Evolutionary conservation across 2,329 filamentous ascomycete species (phyloP), one percentile per base, ranked within the genome.

Genomic region (Diplocarpon mali): DNA sequence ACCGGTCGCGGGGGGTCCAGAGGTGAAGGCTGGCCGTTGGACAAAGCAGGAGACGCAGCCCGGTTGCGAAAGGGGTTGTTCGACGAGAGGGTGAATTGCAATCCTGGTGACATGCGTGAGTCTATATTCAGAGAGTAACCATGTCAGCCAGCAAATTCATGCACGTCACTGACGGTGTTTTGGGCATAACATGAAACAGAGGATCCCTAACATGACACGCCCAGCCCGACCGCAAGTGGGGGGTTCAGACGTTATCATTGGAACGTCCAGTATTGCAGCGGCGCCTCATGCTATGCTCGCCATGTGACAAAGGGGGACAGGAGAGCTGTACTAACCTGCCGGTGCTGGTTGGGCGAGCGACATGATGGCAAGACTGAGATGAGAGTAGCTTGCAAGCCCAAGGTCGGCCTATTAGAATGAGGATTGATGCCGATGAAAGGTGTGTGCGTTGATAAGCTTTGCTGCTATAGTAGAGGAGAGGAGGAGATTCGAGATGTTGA

Each of bases 61-160:
- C 81, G 78, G 64, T 85, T 85, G 68, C 83, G 80, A 61, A 76
- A 89, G 51, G 84, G 84, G 62, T 89, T 89, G 72, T 88, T 88
- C 64, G 80, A 80, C 59, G 67, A 65, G 46, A 88, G 75, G 65
- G 79, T 82, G 62, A 83, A 67, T 44, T 74, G 69, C 60, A 82
- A 69, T 54, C 70, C 71, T 53, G 72, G 64, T 55, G 74, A 73
- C 53, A 67, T 70, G 41, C 52, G 53, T 36, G 49, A 52, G 40
- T 54, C 59, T 60, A 54, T 51, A 44, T 48, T 46, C 38, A 55
- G 55, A 56, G 45, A 53, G 46, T 52, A 55, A 53, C n/a, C 44
- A 42, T 47, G 53, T 59, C 53, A 58, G 56, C 49, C 40, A 14
- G 11, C 30, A 32, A 51, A 45, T 57, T 57, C 54, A 56, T 60